A percentile compares a stretch with the other conserved stretches of the same genome.
Conservation (phyloP, 1,284 basidiomycete genomes). For the Moniliella sp. region DNA sequence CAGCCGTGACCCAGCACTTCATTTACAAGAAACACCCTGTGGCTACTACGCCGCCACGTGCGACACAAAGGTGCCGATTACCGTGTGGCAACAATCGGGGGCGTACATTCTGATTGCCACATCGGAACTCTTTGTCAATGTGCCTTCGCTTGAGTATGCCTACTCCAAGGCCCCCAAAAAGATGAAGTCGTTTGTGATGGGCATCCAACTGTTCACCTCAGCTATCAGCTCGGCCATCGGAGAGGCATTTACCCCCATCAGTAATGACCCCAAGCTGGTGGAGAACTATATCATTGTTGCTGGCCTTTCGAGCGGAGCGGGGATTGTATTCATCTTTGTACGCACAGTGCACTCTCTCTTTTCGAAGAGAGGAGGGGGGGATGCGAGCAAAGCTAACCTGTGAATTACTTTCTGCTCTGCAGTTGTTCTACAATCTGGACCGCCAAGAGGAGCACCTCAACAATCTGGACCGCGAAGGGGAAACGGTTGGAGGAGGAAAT, state of each 20-base stretch:
- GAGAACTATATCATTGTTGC: conserved; percentile 41
- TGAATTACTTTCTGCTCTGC: too few species aligned
- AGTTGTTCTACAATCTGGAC: too few species aligned
- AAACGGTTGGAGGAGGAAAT: too few species aligned
- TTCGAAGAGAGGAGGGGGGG: too few species aligned
- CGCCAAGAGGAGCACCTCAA: too few species aligned
- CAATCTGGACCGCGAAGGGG: too few species aligned
- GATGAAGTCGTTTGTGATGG: conserved; percentile 35
- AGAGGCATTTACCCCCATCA: conserved; percentile 42
- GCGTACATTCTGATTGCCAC: conserved; percentile 37
- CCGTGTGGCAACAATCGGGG: conserved; percentile 37
- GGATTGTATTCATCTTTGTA: too few species aligned
- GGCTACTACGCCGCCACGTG: conserved; percentile 35
- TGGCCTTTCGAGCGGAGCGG: too few species aligned
- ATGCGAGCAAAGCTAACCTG: too few species aligned
- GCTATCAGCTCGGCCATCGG: conserved; percentile 40
- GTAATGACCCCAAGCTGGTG: conserved; percentile 39
- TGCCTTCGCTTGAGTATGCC: conserved; percentile 64
- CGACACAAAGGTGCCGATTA: conserved; percentile 14
- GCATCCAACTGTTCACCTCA: conserved; percentile 44
- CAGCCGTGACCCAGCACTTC: conserved; percentile 41
- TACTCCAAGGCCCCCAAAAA: conserved; percentile 45
- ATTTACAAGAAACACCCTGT: conserved; percentile 40
- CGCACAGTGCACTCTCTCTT: too few species aligned
- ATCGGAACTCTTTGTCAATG: conserved; percentile 54